phyloP scores from a whole-genome alignment of 1,139 yeast genomes.

The Blastobotrys ciferrii region DNA sequence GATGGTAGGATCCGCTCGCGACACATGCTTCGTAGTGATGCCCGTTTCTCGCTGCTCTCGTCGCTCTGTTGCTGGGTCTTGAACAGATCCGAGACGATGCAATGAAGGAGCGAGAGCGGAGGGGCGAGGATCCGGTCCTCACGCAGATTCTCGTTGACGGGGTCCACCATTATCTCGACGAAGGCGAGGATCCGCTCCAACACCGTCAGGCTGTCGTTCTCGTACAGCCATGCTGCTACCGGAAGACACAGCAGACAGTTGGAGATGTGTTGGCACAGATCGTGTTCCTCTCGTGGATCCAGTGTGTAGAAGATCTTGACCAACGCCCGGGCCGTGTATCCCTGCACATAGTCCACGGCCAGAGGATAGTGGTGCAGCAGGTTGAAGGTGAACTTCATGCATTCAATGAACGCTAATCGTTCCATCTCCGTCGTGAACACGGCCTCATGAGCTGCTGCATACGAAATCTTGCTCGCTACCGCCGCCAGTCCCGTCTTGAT shows the following conservation, averaged over 20 bases:
- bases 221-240: conserved; percentile 19
- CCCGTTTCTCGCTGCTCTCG: conserved; percentile 3
- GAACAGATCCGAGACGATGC: conserved; percentile 17
- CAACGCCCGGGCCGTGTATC: conserved; percentile 16
- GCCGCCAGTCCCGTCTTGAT: conserved; percentile 20
- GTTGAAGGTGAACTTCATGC: conserved; percentile 25
- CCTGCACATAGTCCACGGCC: conserved; percentile 16
- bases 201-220: conserved; percentile 8
- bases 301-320: conserved; percentile 16
- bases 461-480: conserved; percentile 16
- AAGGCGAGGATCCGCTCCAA: conserved; percentile 15
- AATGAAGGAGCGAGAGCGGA: conserved; percentile 19
- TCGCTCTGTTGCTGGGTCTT: not conserved
- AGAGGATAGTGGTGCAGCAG: conserved; percentile 25
- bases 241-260: conserved; percentile 22
- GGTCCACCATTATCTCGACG: conserved; percentile 15
- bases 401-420: conserved; percentile 22
- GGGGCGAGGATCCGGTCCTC: conserved; percentile 21
- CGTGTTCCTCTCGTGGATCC: conserved; percentile 12
- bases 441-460: conserved; percentile 3
- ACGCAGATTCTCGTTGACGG: conserved; percentile 11
- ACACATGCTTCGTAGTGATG: conserved; percentile 10
- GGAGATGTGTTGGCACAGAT: conserved; percentile 21
- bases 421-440: conserved; percentile 10
- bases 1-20: conserved; percentile 21